phyloP scores from a whole-genome alignment of 2,329 filamentous ascomycete genomes.

The Pseudonectria buxi region DNA sequence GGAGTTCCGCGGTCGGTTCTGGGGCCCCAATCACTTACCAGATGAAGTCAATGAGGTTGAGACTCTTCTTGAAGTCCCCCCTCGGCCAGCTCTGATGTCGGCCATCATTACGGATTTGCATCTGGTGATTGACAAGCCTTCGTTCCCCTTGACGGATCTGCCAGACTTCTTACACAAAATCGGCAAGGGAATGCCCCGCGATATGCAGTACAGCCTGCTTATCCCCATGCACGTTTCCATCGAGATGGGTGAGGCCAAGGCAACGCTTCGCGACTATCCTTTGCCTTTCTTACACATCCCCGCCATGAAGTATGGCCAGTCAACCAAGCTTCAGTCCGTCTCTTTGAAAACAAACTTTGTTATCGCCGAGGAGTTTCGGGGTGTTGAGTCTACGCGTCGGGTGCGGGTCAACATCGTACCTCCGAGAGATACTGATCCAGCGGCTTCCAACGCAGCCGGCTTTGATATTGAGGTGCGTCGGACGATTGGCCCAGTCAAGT shows the following conservation, averaged over 20 bases:
- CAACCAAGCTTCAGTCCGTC: constrained; percentile 70
- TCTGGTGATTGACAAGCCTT: constrained; percentile 83
- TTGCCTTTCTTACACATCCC: constrained; percentile 88
- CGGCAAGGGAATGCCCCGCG: constrained; percentile 92
- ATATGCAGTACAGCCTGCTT: constrained; percentile 85
- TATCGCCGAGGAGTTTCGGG: constrained; percentile 86
- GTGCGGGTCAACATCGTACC: constrained; percentile 82
- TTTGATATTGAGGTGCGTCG: constrained; percentile 83
- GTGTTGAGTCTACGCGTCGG: constrained; percentile 69
- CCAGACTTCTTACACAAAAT: constrained; percentile 80
- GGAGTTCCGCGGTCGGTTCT: constrained; percentile 73
- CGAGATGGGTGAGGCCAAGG: constrained; percentile 80
- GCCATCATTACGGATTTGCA: constrained; percentile 78
- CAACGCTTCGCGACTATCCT: constrained; percentile 89
- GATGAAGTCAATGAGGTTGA: constrained; percentile 79
- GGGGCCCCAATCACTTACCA: constrained; percentile 72
- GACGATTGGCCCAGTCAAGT: constrained; percentile 92
- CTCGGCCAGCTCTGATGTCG: constrained; percentile 76
- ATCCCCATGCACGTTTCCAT: constrained; percentile 86
- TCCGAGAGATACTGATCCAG: constrained; percentile 50
- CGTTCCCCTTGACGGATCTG: constrained; percentile 75
- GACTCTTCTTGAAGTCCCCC: constrained; percentile 76
- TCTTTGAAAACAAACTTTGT: constrained; percentile 88
- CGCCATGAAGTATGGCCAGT: constrained; percentile 70
- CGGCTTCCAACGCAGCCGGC: constrained; percentile 49